These are phyloP conservation scores for Pseudogymnoascus sp. DNA, from an alignment of 2,329 filamentous ascomycete genomes.

Conservation along the genomic window DNA sequence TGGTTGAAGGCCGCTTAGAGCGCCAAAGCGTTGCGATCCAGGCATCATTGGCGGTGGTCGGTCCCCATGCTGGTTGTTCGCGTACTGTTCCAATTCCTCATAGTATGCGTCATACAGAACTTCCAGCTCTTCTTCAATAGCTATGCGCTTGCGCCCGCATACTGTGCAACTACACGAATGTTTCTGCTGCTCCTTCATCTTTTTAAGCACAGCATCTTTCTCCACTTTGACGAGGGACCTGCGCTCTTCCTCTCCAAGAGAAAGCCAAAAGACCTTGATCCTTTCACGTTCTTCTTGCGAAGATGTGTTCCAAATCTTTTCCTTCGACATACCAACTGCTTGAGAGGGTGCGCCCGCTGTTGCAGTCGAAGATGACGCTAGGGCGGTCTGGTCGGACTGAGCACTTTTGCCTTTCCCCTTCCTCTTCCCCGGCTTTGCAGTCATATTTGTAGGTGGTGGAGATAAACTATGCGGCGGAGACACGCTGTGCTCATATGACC, in stretches of 20 bases:
- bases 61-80: constrained; percentile 72
- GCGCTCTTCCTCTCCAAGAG: constrained; percentile 86
- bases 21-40: constrained; percentile 56
- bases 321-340: constrained; percentile 43
- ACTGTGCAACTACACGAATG: constrained; percentile 98
- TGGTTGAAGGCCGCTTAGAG: constrained; percentile 48
- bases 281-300: constrained; percentile 91
- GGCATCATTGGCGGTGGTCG: constrained; percentile 63
- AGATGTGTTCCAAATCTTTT: constrained; percentile 96
- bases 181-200: constrained; percentile 99
- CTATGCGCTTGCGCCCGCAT: constrained; percentile 89
- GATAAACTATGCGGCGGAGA: constrained; percentile 25
- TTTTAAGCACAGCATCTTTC: constrained; percentile 93
- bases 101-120: constrained; percentile 98
- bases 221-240: constrained; percentile 96
- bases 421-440: constrained; percentile 33
- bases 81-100: constrained; percentile 94
- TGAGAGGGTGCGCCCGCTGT: constrained; percentile 35
- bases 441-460: constrained; percentile 16
- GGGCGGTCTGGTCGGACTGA: constrained; percentile 13
- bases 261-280: constrained; percentile 98
- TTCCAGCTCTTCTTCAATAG: constrained; percentile 96
- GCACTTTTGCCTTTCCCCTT: constrained; percentile 32
- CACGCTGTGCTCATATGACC: constrained; percentile 27
- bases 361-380: constrained; percentile 26